Conservation (phyloP, 805 yeast genomes). For the Zygoascus ofunaensis region DNA sequence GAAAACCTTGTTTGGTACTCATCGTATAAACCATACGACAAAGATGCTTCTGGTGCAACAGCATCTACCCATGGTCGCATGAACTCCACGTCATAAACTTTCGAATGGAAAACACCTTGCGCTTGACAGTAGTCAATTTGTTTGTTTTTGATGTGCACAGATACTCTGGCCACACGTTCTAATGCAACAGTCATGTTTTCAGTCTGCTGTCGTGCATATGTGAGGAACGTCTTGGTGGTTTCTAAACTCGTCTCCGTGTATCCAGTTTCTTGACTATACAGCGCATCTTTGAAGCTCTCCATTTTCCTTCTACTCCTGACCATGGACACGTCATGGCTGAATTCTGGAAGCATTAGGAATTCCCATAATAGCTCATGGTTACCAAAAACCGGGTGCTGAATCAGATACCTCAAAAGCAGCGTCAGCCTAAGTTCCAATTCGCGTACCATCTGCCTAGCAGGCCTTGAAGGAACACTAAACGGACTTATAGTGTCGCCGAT, state of each 20-base stretch:
- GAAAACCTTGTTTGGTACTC: slow-evolving; percentile 3
- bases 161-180: slow-evolving; percentile 7
- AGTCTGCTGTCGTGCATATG: slow-evolving; percentile 19
- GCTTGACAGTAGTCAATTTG: slow-evolving; percentile 15
- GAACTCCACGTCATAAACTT: slow-evolving; percentile 10
- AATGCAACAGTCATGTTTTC: slow-evolving; percentile 7
- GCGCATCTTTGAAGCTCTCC: slow-evolving; percentile 18
- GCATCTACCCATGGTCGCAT: slow-evolving; percentile 3
- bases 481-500: slow-evolving; percentile 23
- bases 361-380: slow-evolving; percentile 36
- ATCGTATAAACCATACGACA: slow-evolving; percentile 6
- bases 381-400: slow-evolving; percentile 31
- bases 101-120: slow-evolving; percentile 10
- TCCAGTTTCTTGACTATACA: slow-evolving; percentile 16
- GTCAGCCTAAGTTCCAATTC: slow-evolving; percentile 42
- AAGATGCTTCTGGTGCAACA: slow-evolving; percentile 6
- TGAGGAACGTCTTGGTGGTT: slow-evolving; percentile 17
- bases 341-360: slow-evolving; percentile 27
- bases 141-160: slow-evolving; percentile 14
- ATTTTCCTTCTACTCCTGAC: slow-evolving; percentile 21
- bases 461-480: slow-evolving; percentile 23
- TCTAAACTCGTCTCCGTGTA: slow-evolving; percentile 17
- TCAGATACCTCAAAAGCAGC: slow-evolving; percentile 37
- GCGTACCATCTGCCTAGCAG: slow-evolving; percentile 22
- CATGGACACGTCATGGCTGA: slow-evolving; percentile 17